Evolutionary conservation across 2,329 filamentous ascomycete genomes (phyloP).

Genomic region (Trichoderma aggressivum): DNA sequence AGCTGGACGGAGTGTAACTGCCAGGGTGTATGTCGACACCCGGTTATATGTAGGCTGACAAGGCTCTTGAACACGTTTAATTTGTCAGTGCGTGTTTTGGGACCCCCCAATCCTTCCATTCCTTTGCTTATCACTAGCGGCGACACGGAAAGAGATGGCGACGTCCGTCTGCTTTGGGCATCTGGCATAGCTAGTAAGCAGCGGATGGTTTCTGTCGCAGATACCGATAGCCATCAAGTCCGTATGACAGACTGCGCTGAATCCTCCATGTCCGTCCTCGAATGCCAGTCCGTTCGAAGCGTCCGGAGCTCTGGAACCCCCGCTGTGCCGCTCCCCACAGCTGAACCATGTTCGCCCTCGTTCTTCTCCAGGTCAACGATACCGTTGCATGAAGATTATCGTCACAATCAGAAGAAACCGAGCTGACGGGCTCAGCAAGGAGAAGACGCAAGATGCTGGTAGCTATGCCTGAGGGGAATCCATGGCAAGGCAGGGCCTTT

Average conservation of each 20-base stretch:
- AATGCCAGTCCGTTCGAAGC: not conserved
- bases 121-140: not conserved
- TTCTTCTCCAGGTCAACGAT: not conserved
- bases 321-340: not conserved
- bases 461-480: not conserved
- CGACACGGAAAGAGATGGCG: not conserved
- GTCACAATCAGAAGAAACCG: not conserved
- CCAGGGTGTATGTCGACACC: not conserved
- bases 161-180: not conserved
- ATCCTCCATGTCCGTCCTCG: not conserved
- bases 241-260: not conserved
- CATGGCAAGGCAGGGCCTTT: not conserved
- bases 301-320: not conserved
- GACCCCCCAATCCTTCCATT: not conserved
- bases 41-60: not conserved
- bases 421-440: not conserved
- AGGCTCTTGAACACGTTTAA: not conserved
- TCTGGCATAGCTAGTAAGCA: not conserved
- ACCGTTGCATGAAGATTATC: not conserved
- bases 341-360: not conserved
- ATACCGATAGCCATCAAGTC: not conserved
- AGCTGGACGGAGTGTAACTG: not conserved
- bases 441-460: not conserved
- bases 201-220: not conserved
- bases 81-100: not conserved